Evolutionary conservation across 257 asterid genomes (phyloP), one percentile per base, ranked within the genome.

Genomic region (Nicotiana otophora): DNA sequence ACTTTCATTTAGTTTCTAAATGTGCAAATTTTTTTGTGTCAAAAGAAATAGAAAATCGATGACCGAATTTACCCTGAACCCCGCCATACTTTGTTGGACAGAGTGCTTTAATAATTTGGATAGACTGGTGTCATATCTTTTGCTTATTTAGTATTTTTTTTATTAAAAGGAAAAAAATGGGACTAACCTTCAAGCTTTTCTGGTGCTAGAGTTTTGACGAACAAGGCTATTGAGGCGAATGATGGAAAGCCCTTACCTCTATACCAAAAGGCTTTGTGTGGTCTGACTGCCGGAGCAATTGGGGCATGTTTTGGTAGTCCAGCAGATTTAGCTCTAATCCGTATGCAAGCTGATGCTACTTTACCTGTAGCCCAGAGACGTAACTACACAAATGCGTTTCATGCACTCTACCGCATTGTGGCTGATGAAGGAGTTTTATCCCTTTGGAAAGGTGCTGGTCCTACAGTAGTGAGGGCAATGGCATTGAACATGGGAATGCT

Each of bases 401-500:
- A 96, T 15, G 99, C 99, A 9, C 99, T 96, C 53, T 82, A 31
- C 36, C 98, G 97, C n/a, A 96, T 96, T 65, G 81, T 31, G 69
- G 80, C 91, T 23, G 98, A 96, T 65, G 99, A 96, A 89, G 99
- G 99, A 64, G 90, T 96, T 6, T 80, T 92, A 84, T 92, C 99
- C 2, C 95, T 94, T 20, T 96, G 99, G 99, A 96, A 96, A 90
- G 99, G 99, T 60, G 98, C 99, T 6, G 98, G 97, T 74, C 99
- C 99, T 6, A 94, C 99, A 28, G 99, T 96, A 39, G 99, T 96
- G 34, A 92, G 99, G 90, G 99, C 99, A 60, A 96, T 96, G 99
- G 98, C 98, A 23, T 93, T 96, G 62, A 96, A 96, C 88, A 96
- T 94, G 99, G 99, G 99, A 58, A 96, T 96, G 99, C 98, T 96